These are phyloP conservation scores for Graphium sp. DNA, from an alignment of 2,329 filamentous ascomycete genomes.

Conservation along the genomic window DNA sequence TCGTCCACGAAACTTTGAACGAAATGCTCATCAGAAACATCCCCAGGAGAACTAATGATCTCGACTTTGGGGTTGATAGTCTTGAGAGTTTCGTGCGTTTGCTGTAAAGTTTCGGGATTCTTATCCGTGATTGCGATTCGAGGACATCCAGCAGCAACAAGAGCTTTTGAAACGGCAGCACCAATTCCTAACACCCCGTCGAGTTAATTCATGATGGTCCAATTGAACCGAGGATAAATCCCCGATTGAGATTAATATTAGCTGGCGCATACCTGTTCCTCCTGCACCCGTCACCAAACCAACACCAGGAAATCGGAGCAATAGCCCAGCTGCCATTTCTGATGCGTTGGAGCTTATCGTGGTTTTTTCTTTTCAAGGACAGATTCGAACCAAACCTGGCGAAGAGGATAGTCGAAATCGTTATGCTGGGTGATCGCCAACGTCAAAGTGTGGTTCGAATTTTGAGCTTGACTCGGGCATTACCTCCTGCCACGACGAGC, in stretches of 20 bases:
- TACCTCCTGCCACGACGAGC: too few relatives aligned
- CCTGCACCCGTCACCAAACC: conserved; percentile 29
- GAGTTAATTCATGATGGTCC: too few relatives aligned
- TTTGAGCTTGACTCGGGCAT: too few relatives aligned
- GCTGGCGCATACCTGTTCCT: conserved; percentile 19
- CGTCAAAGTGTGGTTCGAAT: too few relatives aligned
- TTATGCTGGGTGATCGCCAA: too few relatives aligned
- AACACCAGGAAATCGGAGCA: conserved; percentile 21
- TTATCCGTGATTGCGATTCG: conserved; percentile 37
- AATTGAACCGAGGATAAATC: background rate
- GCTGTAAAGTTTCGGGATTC: conserved; percentile 18
- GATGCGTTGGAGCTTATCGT: too few relatives aligned
- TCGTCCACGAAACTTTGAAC: conserved; percentile 18
- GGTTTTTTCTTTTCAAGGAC: too few relatives aligned
- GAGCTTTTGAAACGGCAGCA: conserved; percentile 30
- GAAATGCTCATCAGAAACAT: conserved; percentile 28
- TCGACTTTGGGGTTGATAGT: conserved; percentile 14
- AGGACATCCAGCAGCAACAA: conserved; percentile 29
- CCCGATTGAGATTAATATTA: background rate
- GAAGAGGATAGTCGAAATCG: too few relatives aligned
- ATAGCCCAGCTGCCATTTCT: too few relatives aligned
- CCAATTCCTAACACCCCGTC: conserved; percentile 42
- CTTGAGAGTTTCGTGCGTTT: conserved; percentile 15
- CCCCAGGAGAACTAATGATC: conserved; percentile 19
- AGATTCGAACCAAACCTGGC: too few relatives aligned